Evolutionary conservation across 176 grass and related monocot species (phyloP).

Genomic region (Aegilops umbellulata): DNA sequence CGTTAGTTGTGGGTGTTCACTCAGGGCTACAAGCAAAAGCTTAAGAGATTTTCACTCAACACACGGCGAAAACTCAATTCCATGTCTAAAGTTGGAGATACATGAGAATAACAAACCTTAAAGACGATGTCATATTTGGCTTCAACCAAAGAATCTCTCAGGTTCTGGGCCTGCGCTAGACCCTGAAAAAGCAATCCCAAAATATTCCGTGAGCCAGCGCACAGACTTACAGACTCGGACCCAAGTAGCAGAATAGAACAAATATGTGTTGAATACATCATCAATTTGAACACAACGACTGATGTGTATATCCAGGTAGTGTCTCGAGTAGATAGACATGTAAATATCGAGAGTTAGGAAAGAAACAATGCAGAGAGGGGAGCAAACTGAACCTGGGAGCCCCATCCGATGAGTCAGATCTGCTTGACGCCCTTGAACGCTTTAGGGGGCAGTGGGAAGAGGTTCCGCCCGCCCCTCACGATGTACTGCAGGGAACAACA

Average conservation of each 20-base stretch:
- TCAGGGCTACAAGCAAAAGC: background rate
- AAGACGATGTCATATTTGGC: constrained; percentile 78
- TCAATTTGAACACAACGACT: background rate
- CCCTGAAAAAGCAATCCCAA: constrained; percentile 32
- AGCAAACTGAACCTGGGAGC: too few relatives aligned
- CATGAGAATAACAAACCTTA: constrained; percentile 42
- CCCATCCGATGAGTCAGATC: too few relatives aligned
- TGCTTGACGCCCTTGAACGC: too few relatives aligned
- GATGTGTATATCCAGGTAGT: too few relatives aligned
- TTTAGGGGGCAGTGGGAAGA: too few relatives aligned
- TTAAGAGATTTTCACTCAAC: background rate
- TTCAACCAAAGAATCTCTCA: constrained; percentile 69
- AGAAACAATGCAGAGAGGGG: too few relatives aligned
- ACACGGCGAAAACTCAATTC: background rate
- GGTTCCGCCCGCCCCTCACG: too few relatives aligned
- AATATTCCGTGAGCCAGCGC: background rate
- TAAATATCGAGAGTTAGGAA: too few relatives aligned
- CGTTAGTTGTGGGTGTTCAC: background rate
- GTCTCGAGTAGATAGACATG: too few relatives aligned
- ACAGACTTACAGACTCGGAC: background rate
- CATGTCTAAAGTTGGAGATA: background rate
- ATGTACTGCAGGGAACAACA: too few relatives aligned
- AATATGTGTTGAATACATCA: background rate
- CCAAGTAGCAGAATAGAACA: background rate
- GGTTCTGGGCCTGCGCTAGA: constrained; percentile 62